These are phyloP conservation scores for Chernovozyma aurita DNA, from an alignment of 1,139 yeast species.

Conservation along the genomic window DNA sequence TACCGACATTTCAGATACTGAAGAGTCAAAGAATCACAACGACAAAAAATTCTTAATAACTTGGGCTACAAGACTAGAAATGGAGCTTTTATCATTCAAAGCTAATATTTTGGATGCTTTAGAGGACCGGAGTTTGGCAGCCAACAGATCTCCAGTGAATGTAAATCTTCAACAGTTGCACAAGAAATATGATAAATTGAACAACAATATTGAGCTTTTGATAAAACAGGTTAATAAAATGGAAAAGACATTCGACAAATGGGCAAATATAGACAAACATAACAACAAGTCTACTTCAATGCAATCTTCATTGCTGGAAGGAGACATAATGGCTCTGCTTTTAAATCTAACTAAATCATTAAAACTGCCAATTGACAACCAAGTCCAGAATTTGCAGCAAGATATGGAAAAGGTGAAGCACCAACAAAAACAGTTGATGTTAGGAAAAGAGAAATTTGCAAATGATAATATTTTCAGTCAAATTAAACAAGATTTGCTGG, in stretches of 20 bases:
- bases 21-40: background rate
- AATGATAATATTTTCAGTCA: background rate
- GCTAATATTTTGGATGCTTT: slow-evolving; percentile 8
- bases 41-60: slow-evolving; percentile 11
- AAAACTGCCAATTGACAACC: background rate
- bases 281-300: background rate
- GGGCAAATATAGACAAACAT: background rate
- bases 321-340: background rate
- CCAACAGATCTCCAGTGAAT: background rate
- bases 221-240: background rate
- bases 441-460: background rate
- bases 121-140: background rate
- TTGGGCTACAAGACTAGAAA: slow-evolving; percentile 32
- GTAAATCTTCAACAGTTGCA: background rate
- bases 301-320: background rate
- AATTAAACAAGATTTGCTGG: background rate
- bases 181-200: background rate
- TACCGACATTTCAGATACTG: slow-evolving; percentile 2
- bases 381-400: background rate
- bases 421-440: background rate
- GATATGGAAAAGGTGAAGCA: background rate
- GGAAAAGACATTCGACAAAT: background rate
- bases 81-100: slow-evolving; percentile 28
- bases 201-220: background rate
- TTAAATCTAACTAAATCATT: background rate